A percentile compares a stretch with the other conserved stretches of the same genome.
phyloP scores from a whole-genome alignment of 2,329 filamentous ascomycete species.

The Penicillium sp. region DNA sequence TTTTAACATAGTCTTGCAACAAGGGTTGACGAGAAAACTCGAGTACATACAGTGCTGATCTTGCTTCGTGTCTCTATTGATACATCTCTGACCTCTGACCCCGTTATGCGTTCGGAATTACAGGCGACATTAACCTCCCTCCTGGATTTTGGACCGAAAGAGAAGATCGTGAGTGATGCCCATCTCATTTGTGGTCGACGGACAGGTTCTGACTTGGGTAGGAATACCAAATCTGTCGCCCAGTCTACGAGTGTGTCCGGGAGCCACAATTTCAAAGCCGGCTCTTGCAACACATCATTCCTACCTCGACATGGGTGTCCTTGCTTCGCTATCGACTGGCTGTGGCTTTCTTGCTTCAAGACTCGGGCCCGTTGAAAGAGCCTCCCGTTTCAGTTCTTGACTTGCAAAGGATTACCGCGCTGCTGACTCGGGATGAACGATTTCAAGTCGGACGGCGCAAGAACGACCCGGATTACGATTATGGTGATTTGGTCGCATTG shows the following conservation, averaged over 20 bases:
- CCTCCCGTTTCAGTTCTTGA: conserved; percentile 23
- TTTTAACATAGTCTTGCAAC: conserved; percentile 6
- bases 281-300: conserved; percentile 37
- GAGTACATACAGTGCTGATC: conserved; percentile 27
- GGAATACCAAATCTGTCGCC: conserved; percentile 25
- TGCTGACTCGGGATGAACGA: conserved; percentile 24
- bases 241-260: conserved; percentile 31
- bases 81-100: conserved; percentile 25
- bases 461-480: conserved; percentile 47
- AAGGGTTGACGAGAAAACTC: conserved; percentile 31
- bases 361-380: conserved; percentile 23
- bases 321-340: conserved; percentile 38
- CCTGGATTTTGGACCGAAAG: conserved; percentile 22
- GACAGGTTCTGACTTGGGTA: conserved; percentile 16
- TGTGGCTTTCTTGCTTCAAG: conserved; percentile 29
- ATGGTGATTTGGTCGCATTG: conserved; percentile 59
- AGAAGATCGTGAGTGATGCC: conserved; percentile 19
- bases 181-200: neutral
- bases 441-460: conserved; percentile 29
- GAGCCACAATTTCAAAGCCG: conserved; percentile 36
- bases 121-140: conserved; percentile 30
- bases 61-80: conserved; percentile 36
- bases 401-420: conserved; percentile 24
- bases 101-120: conserved; percentile 25
- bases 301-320: conserved; percentile 32